phyloP scores from a whole-genome alignment of 305 asterid species.

The Petunia hybrid region DNA sequence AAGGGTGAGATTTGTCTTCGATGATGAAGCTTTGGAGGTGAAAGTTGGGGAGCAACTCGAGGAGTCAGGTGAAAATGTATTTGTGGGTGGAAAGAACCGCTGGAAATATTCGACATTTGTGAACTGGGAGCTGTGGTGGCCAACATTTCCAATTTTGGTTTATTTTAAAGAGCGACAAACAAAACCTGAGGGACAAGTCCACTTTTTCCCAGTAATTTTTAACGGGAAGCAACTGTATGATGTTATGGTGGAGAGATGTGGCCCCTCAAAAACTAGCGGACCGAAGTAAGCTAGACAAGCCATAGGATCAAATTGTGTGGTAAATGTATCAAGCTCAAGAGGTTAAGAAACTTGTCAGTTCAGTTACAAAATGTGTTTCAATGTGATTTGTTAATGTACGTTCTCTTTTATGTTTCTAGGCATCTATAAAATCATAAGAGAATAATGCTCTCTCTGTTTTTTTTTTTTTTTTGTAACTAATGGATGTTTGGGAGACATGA shows the following conservation, averaged over 20 bases:
- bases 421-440: neutral
- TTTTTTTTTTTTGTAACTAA: no score
- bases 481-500: no score
- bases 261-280: conserved; percentile 85
- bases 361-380: neutral
- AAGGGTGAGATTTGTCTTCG: conserved; percentile 92
- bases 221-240: conserved; percentile 92
- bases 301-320: neutral
- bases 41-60: conserved; percentile 81
- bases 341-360: neutral
- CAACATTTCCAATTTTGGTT: conserved; percentile 85
- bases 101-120: conserved; percentile 93
- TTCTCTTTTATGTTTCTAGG: neutral
- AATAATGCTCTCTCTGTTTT: no score
- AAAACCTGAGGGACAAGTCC: conserved; percentile 81
- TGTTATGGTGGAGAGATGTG: conserved; percentile 90
- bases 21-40: conserved; percentile 86
- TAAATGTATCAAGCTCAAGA: conserved; percentile 1
- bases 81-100: conserved; percentile 92
- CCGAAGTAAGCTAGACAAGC: conserved; percentile 51
- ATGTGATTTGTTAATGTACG: neutral
- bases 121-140: conserved; percentile 99
- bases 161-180: conserved; percentile 94
- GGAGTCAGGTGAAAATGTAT: conserved; percentile 89
- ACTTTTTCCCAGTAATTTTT: conserved; percentile 92